A percentile compares a stretch with the other conserved stretches of the same genome.
Evolutionary conservation across 345 rosid genomes (phyloP).

Genomic region (Boechera retrofracta): DNA sequence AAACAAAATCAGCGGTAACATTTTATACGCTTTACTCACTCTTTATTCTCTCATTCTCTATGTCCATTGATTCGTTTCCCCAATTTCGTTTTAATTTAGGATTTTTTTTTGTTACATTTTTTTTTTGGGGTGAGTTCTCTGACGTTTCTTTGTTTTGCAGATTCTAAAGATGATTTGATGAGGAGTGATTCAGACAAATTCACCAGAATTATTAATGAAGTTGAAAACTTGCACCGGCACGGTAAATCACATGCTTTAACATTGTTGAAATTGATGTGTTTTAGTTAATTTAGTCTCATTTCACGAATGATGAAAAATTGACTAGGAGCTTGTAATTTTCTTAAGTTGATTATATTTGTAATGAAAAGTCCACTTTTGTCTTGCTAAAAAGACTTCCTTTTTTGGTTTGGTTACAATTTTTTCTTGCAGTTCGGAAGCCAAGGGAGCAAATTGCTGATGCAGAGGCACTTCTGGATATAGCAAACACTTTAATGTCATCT

Average conservation of each 20-base stretch:
- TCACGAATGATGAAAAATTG: neutral
- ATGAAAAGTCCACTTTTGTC: neutral
- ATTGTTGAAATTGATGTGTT: neutral
- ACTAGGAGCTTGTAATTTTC: neutral
- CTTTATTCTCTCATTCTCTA: neutral
- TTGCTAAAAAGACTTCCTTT: neutral
- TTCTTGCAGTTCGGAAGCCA: conserved; percentile 68
- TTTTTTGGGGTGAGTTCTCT: neutral
- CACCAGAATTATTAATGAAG: conserved; percentile 57
- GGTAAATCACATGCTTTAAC: conserved; percentile 49
- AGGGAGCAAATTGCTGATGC: conserved; percentile 97
- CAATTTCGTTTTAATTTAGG: neutral
- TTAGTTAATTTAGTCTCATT: too few relatives aligned
- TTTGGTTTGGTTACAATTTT: neutral
- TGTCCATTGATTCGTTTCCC: neutral
- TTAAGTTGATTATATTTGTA: neutral
- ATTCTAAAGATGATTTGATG: conserved; percentile 70
- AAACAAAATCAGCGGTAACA: conserved; percentile 60
- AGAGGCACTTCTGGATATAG: conserved; percentile 76
- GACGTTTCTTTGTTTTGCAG: conserved; percentile 44
- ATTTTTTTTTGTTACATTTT: neutral
- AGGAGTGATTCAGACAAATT: conserved; percentile 69
- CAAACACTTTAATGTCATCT: conserved; percentile 68
- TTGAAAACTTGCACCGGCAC: conserved; percentile 64
- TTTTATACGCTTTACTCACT: neutral